These are phyloP conservation scores for Chrysopogon serrulatus DNA, from an alignment of 176 grass and related monocot genomes.

Conservation along the genomic window DNA sequence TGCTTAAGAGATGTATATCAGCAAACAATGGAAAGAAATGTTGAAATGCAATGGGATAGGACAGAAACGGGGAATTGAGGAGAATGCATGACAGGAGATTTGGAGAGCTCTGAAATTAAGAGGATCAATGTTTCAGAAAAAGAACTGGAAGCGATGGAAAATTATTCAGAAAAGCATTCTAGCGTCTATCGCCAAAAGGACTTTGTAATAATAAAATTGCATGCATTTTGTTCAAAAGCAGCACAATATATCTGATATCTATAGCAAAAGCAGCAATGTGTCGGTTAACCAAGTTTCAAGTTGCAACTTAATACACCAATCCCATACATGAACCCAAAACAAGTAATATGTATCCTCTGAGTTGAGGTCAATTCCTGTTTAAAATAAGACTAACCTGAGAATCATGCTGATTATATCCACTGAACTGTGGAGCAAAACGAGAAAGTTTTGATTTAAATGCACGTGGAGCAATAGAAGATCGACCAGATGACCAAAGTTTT, in stretches of 20 bases:
- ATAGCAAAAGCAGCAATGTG: neutral
- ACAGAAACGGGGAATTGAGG: neutral
- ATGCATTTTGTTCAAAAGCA: neutral
- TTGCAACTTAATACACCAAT: neutral
- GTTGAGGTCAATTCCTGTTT: neutral
- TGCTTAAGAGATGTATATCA: neutral
- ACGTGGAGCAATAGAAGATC: conserved; percentile 77
- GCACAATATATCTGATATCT: neutral
- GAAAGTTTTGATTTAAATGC: conserved; percentile 88
- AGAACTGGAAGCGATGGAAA: neutral
- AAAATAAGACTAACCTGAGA: conserved; percentile 69
- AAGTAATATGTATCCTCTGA: neutral
- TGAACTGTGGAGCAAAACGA: conserved; percentile 95
- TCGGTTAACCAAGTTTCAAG: neutral
- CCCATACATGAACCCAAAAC: neutral
- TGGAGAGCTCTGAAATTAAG: neutral
- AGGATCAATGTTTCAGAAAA: neutral
- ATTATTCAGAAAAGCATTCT: neutral
- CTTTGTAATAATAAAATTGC: neutral
- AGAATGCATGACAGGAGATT: neutral
- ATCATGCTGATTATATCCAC: conserved; percentile 99
- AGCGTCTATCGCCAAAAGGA: neutral
- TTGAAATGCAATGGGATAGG: neutral
- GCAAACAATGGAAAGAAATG: neutral
- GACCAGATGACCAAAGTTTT: conserved; percentile 83